Conservation (phyloP, 2,329 filamentous ascomycete genomes). For the Ophiostoma piceae region DNA sequence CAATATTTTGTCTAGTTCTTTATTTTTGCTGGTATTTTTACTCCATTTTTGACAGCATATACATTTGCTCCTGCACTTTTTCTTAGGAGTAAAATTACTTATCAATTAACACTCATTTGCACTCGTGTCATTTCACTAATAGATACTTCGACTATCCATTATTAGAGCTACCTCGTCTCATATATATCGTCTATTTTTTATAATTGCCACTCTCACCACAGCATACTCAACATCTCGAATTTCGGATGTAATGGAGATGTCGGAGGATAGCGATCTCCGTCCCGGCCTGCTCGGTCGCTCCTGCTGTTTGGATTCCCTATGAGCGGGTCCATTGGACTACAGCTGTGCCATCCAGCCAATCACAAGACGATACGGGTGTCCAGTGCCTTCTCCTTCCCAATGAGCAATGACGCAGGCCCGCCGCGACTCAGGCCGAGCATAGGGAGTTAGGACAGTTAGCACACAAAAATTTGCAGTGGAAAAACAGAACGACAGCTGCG, state of each 20-base stretch:
- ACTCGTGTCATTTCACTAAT: too few relatives aligned
- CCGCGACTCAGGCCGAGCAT: background rate
- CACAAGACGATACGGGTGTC: background rate
- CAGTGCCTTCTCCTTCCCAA: background rate
- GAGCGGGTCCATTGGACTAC: background rate
- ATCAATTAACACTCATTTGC: too few relatives aligned
- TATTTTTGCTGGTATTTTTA: background rate
- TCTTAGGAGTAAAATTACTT: too few relatives aligned
- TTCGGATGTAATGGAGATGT: background rate
- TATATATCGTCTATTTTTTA: background rate
- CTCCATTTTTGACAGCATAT: background rate
- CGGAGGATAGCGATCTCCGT: background rate
- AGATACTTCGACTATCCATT: background rate
- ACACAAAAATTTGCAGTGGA: constrained; percentile 11
- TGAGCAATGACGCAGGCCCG: constrained; percentile 7
- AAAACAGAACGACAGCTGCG: constrained; percentile 3
- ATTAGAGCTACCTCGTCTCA: background rate
- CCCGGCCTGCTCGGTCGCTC: constrained; percentile 2
- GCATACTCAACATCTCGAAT: background rate
- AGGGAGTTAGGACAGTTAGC: background rate
- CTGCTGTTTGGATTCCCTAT: background rate
- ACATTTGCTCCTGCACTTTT: background rate
- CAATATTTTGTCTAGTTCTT: background rate
- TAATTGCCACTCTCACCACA: background rate
- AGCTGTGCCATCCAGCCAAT: background rate